Evolutionary conservation across 2,329 filamentous ascomycete genomes (phyloP).

Genomic region (Grosmannia serpens): DNA sequence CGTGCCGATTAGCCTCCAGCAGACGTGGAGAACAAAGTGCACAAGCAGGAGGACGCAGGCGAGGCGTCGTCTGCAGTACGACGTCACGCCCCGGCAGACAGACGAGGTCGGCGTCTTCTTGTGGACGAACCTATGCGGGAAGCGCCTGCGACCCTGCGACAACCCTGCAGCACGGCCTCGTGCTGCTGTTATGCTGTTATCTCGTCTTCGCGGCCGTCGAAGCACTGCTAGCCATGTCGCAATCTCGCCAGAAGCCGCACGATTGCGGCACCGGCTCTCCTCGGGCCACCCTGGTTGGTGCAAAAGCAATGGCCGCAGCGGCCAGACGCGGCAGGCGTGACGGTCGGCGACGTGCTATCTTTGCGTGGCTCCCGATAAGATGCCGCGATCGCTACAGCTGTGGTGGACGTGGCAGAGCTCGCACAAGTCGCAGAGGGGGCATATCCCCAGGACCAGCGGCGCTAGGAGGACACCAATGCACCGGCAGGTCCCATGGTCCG

Average conservation of each 20-base stretch:
- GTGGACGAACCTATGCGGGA: neutral
- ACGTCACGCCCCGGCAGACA: neutral
- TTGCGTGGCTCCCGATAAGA: neutral
- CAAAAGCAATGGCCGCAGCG: neutral
- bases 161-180: too few species aligned
- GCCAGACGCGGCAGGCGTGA: neutral
- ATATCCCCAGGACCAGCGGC: too few species aligned
- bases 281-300: neutral
- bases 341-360: neutral
- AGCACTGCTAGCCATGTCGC: neutral
- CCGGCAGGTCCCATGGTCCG: too few species aligned
- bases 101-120: neutral
- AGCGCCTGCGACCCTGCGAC: too few species aligned
- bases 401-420: too few species aligned
- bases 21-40: neutral
- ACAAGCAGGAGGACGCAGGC: neutral
- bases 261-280: neutral
- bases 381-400: neutral
- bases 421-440: too few species aligned
- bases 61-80: neutral
- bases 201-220: neutral
- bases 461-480: too few species aligned
- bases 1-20: neutral
- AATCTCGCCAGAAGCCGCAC: neutral
- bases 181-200: neutral